A percentile compares a stretch with the other conserved stretches of the same genome.
These are phyloP conservation scores for Xylaria telfairii DNA, from an alignment of 495 filamentous ascomycete genomes.

Conservation along the genomic window DNA sequence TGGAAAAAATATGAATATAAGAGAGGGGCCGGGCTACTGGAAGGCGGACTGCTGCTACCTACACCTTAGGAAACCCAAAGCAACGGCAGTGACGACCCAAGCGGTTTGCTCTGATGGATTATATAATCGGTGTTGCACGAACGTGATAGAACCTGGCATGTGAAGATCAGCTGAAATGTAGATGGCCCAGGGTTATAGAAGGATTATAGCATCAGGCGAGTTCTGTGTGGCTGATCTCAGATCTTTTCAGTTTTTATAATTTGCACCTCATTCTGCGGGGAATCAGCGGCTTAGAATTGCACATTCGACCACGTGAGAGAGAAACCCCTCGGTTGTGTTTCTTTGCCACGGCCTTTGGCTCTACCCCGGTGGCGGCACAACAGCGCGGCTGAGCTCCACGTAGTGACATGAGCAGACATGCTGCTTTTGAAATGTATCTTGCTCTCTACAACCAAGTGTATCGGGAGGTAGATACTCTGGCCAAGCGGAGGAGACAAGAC, in stretches of 20 bases:
- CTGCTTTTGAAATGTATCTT: conserved; percentile 40
- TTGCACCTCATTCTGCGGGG: conserved; percentile 50
- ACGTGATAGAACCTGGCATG: conserved; percentile 6
- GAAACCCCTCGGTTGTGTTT: conserved; percentile 28
- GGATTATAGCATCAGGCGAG: background rate
- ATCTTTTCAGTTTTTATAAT: conserved; percentile 60
- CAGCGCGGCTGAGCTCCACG: conserved; percentile 45
- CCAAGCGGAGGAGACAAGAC: conserved; percentile 25
- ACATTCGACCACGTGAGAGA: conserved; percentile 21
- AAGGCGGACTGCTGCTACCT: conserved; percentile 19
- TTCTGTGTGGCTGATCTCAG: conserved; percentile 50
- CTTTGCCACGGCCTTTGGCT: conserved; percentile 58
- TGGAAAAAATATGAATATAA: background rate
- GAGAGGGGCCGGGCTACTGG: background rate
- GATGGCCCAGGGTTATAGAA: background rate
- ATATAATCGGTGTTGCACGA: conserved; percentile 18
- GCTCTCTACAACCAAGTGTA: conserved; percentile 25
- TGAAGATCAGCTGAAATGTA: conserved; percentile 17
- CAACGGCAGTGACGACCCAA: background rate
- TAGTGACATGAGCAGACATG: conserved; percentile 28
- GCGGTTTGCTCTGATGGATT: background rate
- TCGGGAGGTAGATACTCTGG: conserved; percentile 29
- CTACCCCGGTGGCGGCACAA: conserved; percentile 35
- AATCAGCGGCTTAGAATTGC: conserved; percentile 45
- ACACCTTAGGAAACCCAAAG: conserved; percentile 8